Evolutionary conservation across 768 basidiomycete species (phyloP), one percentile per base, ranked within the genome.

Genomic region (Suillus occidentalis): DNA sequence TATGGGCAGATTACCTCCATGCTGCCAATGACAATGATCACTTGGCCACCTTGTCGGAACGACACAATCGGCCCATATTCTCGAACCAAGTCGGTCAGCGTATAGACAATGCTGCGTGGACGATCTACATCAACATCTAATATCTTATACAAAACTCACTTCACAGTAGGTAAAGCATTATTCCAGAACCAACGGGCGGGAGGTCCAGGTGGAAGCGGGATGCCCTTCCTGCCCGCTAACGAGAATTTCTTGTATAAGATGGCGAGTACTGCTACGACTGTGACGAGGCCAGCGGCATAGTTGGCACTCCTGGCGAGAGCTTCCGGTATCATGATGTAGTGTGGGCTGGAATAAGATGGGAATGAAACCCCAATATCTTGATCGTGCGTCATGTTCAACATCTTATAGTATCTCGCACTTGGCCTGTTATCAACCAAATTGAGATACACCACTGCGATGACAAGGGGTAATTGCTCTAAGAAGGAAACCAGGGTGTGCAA

Each of bases 51-150:
- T 65, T 83, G 81, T 4, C 83, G 78, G 2, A 88, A 71, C 0
- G 83, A 79, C 60, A 87, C 81, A 4, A 88, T 77, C 0, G 87
- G 85, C 0, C 87, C 88, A 65, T 87, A 86, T 64, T 80, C 70
- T 65, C 84, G 78, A 3, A 83, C 82, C 81, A 84, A 83, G 64
- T 82, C 77, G 45, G 86, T 80, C 55, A 86, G 83, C 2, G 18
- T 22, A 22, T 36, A 57, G 5, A 42, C 59, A 16, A 65, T 37
- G 3, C 69, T 72, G 28, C 8, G 18, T 14, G 25, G 22, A 37
- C 31, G 50, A n/a, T 56, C 42, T 22, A 57, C 16, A 20, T 47
- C 18, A 4, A 25, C 52, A 8, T 40, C 7, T 14, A 8, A 34
- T 25, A 25, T 61, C 8, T 36, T 18, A 14, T 34, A 18, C 22